phyloP scores from a whole-genome alignment of 108 stramenopile genomes.

The Parietichytrium sp. region DNA sequence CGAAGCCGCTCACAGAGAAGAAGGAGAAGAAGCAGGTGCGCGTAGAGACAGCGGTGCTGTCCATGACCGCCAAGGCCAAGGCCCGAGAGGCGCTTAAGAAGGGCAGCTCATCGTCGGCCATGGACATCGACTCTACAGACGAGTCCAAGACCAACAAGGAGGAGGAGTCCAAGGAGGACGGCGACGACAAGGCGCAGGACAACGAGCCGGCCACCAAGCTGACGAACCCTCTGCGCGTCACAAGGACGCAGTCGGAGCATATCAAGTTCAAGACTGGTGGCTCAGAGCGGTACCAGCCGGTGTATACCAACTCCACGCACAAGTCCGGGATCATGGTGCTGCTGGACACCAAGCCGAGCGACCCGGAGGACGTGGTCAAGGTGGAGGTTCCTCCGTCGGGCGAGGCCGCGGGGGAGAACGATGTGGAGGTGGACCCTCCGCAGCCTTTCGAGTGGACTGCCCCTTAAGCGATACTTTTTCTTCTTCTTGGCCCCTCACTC shows the following conservation, averaged over 20 bases:
- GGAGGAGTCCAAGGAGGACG: conserved; percentile 67
- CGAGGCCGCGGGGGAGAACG: conserved; percentile 40
- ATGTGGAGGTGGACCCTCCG: conserved; percentile 57
- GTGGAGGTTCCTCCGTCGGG: conserved; percentile 48
- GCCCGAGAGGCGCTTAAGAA: conserved; percentile 72
- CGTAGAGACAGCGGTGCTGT: conserved; percentile 91
- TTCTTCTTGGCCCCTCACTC: too few species aligned
- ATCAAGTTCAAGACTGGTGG: conserved; percentile 42
- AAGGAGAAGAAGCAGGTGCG: conserved; percentile 97
- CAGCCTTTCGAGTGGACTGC: conserved; percentile 61
- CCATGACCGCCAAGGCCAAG: conserved; percentile 93
- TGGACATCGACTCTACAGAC: neutral
- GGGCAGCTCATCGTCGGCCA: conserved; percentile 44
- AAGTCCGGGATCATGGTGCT: conserved; percentile 58
- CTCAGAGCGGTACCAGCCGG: neutral
- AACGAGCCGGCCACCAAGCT: conserved; percentile 51
- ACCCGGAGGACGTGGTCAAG: conserved; percentile 58
- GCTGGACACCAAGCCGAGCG: conserved; percentile 49
- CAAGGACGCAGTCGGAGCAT: conserved; percentile 51
- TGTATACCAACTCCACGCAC: neutral
- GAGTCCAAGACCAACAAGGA: conserved; percentile 61
- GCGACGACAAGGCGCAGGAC: conserved; percentile 59
- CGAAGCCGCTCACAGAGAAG: conserved; percentile 92
- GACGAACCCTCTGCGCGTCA: conserved; percentile 59
- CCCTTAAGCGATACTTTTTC: too few species aligned